Base-by-base conservation (phyloP, 768 basidiomycete genomes). In the Arthromyces matolae region DNA sequence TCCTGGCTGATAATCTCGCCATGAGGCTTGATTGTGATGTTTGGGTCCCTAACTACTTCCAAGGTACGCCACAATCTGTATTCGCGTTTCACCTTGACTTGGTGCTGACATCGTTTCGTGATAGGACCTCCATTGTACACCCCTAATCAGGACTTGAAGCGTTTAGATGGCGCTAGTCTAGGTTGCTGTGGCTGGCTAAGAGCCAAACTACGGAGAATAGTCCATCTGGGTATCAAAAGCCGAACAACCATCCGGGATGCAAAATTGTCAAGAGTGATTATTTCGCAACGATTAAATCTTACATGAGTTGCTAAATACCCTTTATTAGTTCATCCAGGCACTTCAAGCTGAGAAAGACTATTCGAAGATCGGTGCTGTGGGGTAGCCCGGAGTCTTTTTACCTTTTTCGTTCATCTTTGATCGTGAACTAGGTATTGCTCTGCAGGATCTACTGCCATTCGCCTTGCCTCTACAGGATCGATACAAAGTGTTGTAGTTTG, bases 11-110 rank as follows among this genome's bases (percentile, higher is more conserved):
- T 60, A 64, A 68, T 22, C 58, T 82, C 19, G 71, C 80, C 7
- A 63, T 71, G 47, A 55, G 63, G 14, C 56, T 83, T 23, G 63
- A 67, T 14, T 79, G 81, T 51, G 83, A 84, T 54, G 81, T 83
- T 14, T 84, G 79, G 76, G 69, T 81, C 14, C 83, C 82, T 8
- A 80, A 85, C 62, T 60, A 80, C 39, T 84, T 83, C 54, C 59
- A 68, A 50, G 83, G 81, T 77, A 44, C 37, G 66, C 56, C 28
- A 45, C 27, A 44, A n/a, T n/a, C n/a, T n/a, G n/a, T 9, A 28
- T 20, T 42, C 6, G 12, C 7, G 9, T 14, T 39, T 36, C 27
- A 1, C 38, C 28, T 51, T 54, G 14, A 20, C 12, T 12, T 38
- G 39, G 32, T 20, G 16, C 24, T 36, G 49, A 36, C 29, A 8